Conservation (phyloP, 139 green algal species). For the Chlamydomonas eustigma region DNA sequence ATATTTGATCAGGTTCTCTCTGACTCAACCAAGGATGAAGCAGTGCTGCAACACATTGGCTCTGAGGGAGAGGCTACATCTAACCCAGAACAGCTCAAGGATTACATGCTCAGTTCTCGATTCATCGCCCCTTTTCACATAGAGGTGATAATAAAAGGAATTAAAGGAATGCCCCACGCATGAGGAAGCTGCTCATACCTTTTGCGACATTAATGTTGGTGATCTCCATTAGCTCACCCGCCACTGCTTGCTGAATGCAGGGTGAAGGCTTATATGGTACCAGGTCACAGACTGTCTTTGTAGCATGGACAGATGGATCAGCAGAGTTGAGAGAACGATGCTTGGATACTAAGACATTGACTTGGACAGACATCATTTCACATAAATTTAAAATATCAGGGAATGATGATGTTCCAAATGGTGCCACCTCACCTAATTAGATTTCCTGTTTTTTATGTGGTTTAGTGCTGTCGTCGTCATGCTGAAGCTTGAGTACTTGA, state of each 20-base stretch:
- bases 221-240: background rate
- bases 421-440: too few relatives aligned
- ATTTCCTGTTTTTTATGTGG: too few relatives aligned
- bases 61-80: too few relatives aligned
- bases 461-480: too few relatives aligned
- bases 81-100: background rate
- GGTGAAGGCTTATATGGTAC: constrained; percentile 46
- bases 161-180: too few relatives aligned
- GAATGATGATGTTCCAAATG: too few relatives aligned
- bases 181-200: background rate
- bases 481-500: too few relatives aligned
- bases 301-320: constrained; percentile 39
- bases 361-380: background rate
- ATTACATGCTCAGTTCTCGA: background rate
- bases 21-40: constrained; percentile 11
- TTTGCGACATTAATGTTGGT: background rate
- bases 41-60: background rate
- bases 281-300: constrained; percentile 50
- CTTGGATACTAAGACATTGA: background rate
- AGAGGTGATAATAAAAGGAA: too few relatives aligned
- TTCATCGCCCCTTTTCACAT: background rate
- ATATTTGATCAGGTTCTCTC: constrained; percentile 7
- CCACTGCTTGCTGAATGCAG: background rate
- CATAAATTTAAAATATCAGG: too few relatives aligned
- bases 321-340: constrained; percentile 44